Base-by-base conservation (phyloP, 768 basidiomycete genomes). In the Stropharia rugosoannulata region DNA sequence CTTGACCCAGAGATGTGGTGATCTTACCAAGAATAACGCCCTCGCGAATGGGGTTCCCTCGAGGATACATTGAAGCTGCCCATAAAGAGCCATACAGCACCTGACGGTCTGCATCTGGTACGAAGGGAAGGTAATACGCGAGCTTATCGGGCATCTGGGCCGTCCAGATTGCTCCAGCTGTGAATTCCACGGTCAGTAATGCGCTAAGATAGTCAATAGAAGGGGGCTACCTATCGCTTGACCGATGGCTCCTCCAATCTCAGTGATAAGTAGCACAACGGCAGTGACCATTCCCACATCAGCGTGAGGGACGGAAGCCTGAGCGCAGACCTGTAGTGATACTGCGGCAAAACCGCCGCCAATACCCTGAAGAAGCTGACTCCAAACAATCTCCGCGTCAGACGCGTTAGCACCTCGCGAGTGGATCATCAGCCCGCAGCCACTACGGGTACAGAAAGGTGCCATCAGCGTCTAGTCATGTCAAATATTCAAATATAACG, bases 311-410 rank as follows among this genome's bases (percentile, higher is more conserved):
- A 88, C 88, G 10, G 80, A 73, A 3, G 85, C 87, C 63, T 89
- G 87, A 3, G 86, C 81, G 29, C 78, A 81, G 37, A 86, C 83
- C 63, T 83, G 83, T 1, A 76, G 67, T 4, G 81, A 65, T 40
- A 83, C 72, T 7, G 80, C 79, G 3, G 87, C 86, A 54, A 90
- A 76, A 13, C 88, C 89, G 12, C 89, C 89, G 15, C 89, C 89
- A 8, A 85, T 71, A 45, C 89, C 89, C 70, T 90, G 89, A 13
- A 92, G 73, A 48, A 90, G 68, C 61, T 92, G 89, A 18, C 80
- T 82, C 70, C 80, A 75, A 4, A 90, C 83, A 27, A 90, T 75
- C 58, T 82, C 81, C 1, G 75, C 76, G 35, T 78, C 74, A 32
- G 75, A 80, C 0, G 75, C 81, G 36, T 81, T 72, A 2, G 85